Percentiles rank a stretch among this genome's conserved stretches.
Conservation (phyloP, 2,329 filamentous ascomycete species). For the Nemania serpens region DNA sequence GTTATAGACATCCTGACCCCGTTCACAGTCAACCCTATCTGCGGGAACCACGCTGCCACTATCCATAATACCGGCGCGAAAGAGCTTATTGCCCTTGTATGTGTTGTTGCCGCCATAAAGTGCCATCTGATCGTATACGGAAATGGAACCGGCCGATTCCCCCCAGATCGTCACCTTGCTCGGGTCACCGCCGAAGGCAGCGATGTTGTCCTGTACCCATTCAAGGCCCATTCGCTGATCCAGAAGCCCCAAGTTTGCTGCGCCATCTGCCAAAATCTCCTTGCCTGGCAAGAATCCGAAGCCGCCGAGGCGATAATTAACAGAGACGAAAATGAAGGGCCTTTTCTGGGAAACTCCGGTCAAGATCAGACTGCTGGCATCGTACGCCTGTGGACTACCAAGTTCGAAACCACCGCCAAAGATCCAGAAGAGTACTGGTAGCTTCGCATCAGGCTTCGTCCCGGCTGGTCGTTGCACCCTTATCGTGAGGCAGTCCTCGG, state of each 20-base stretch:
- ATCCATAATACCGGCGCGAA: constrained; percentile 80
- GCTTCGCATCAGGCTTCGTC: constrained; percentile 56
- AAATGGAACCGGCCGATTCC: constrained; percentile 73
- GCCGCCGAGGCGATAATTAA: constrained; percentile 77
- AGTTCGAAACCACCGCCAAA: constrained; percentile 69
- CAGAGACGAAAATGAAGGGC: constrained; percentile 74
- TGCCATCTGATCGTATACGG: constrained; percentile 75
- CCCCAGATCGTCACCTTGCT: constrained; percentile 82
- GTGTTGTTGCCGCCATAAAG: constrained; percentile 73
- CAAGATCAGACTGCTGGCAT: constrained; percentile 52
- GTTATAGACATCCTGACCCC: constrained; percentile 69
- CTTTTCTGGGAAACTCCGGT: constrained; percentile 55
- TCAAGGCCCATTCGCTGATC: constrained; percentile 75
- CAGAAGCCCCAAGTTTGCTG: constrained; percentile 71
- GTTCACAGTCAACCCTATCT: constrained; percentile 66
- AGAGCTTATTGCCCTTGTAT: constrained; percentile 76
- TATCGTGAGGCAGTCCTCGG: constrained; percentile 68
- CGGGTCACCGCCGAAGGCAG: constrained; percentile 77
- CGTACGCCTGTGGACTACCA: constrained; percentile 53
- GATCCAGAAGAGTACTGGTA: constrained; percentile 74
- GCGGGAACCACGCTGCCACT: constrained; percentile 68
- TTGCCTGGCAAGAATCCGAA: constrained; percentile 76
- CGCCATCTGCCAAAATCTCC: constrained; percentile 69
- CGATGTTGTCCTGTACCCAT: constrained; percentile 80
- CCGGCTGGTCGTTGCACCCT: constrained; percentile 64